A percentile compares a stretch with the other conserved stretches of the same genome.
Conservation (phyloP, 2,329 filamentous ascomycete species). For the Nigrograna mackinnonii region DNA sequence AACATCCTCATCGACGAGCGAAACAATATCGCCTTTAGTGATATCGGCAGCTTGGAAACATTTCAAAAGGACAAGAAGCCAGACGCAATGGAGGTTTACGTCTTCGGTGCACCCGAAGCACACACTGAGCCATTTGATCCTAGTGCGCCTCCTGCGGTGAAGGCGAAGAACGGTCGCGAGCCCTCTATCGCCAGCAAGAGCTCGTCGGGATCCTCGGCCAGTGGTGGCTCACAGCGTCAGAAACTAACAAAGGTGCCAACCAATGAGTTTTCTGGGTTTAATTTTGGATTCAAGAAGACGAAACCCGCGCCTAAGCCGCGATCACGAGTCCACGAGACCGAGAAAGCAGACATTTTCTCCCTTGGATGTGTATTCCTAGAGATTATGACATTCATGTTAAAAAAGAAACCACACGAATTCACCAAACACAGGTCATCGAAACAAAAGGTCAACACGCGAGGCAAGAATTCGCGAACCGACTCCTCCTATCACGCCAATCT, state of each 20-base stretch:
- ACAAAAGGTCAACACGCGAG: conserved; percentile 55
- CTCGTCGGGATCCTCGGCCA: conserved; percentile 37
- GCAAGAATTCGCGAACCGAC: conserved; percentile 63
- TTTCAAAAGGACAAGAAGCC: conserved; percentile 57
- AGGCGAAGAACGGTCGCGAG: conserved; percentile 22
- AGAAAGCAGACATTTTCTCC: conserved; percentile 70
- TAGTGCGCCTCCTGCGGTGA: conserved; percentile 14
- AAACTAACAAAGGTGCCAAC: conserved; percentile 38
- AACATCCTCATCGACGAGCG: conserved; percentile 69
- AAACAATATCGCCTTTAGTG: conserved; percentile 70
- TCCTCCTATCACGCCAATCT: conserved; percentile 74
- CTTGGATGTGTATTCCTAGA: conserved; percentile 75
- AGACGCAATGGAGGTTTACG: conserved; percentile 71
- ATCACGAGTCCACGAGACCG: conserved; percentile 35
- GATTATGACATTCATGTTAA: conserved; percentile 69
- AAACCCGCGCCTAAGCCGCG: conserved; percentile 30
- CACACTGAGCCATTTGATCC: conserved; percentile 28
- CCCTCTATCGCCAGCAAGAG: conserved; percentile 38
- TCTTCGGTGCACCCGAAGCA: conserved; percentile 72
- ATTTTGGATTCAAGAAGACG: conserved; percentile 38
- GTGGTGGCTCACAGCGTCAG: conserved; percentile 34
- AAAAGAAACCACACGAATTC: conserved; percentile 69
- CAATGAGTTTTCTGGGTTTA: conserved; percentile 39
- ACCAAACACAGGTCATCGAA: conserved; percentile 67
- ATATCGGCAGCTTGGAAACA: conserved; percentile 55